phyloP scores from a whole-genome alignment of 495 filamentous ascomycete genomes.

The Daldinia grandis region DNA sequence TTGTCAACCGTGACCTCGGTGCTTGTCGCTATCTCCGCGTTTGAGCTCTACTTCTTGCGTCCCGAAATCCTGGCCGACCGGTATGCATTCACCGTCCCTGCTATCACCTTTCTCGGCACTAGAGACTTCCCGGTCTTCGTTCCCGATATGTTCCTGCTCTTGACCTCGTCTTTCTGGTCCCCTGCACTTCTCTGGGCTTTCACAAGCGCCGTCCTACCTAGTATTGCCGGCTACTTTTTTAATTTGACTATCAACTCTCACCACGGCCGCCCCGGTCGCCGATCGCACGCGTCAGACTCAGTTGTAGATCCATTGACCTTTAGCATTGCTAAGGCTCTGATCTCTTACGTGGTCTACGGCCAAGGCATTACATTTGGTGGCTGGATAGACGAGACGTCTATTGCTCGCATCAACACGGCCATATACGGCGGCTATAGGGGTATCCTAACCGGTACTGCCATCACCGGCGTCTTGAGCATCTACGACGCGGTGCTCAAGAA shows the following conservation, averaged over 20 bases:
- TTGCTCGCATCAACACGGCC: slow-evolving; percentile 68
- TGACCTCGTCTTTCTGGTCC: slow-evolving; percentile 82
- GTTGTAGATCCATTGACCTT: slow-evolving; percentile 86
- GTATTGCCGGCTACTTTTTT: slow-evolving; percentile 81
- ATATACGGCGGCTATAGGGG: slow-evolving; percentile 77
- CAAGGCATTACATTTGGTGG: slow-evolving; percentile 73
- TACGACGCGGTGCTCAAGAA: slow-evolving; percentile 88
- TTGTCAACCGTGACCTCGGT: slow-evolving; percentile 73
- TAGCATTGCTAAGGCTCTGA: slow-evolving; percentile 82
- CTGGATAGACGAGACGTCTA: slow-evolving; percentile 62
- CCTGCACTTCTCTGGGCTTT: slow-evolving; percentile 80
- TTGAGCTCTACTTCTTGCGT: slow-evolving; percentile 69
- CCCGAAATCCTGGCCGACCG: slow-evolving; percentile 70
- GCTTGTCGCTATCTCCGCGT: slow-evolving; percentile 67
- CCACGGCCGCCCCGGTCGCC: slow-evolving; percentile 44
- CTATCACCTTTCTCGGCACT: slow-evolving; percentile 62
- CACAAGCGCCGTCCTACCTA: slow-evolving; percentile 74
- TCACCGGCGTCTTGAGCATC: slow-evolving; percentile 73
- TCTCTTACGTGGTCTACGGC: slow-evolving; percentile 80
- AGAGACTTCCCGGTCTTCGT: slow-evolving; percentile 63
- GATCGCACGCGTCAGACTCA: slow-evolving; percentile 51
- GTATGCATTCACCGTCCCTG: slow-evolving; percentile 75
- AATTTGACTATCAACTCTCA: slow-evolving; percentile 69
- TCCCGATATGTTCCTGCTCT: slow-evolving; percentile 83
- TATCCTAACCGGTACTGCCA: slow-evolving; percentile 73